A percentile compares a stretch with the other conserved stretches of the same genome.
Evolutionary conservation across 2,329 filamentous ascomycete genomes (phyloP).

Genomic region (Aspergillus quadricinctus): DNA sequence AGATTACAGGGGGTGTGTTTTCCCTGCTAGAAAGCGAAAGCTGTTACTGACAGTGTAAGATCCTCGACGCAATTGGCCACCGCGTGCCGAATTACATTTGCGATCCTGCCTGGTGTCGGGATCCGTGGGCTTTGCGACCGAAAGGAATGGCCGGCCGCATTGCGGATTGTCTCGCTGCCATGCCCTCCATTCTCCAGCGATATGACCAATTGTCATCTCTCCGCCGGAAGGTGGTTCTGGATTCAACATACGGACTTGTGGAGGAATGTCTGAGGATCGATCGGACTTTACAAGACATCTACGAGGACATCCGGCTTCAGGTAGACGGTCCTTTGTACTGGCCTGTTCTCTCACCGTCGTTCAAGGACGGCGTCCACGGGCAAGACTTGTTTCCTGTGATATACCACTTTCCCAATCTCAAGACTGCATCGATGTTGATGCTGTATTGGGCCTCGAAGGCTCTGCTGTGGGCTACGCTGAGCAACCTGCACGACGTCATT

Average conservation of each 20-base stretch:
- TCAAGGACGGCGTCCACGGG: constrained; percentile 5
- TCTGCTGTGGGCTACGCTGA: constrained; percentile 33
- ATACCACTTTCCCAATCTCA: constrained; percentile 26
- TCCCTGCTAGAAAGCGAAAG: neutral
- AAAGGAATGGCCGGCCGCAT: constrained; percentile 26
- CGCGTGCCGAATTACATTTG: constrained; percentile 24
- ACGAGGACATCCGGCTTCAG: constrained; percentile 17
- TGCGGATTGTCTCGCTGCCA: constrained; percentile 26
- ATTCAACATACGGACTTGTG: constrained; percentile 15
- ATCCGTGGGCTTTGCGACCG: constrained; percentile 23
- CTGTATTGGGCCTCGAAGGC: constrained; percentile 30
- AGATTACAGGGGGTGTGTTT: constrained; percentile 20
- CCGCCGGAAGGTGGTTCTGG: constrained; percentile 9
- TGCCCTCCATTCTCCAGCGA: constrained; percentile 21
- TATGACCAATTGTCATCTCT: constrained; percentile 12
- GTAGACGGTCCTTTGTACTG: constrained; percentile 26
- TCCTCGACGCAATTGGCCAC: constrained; percentile 23
- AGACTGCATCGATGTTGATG: constrained; percentile 24
- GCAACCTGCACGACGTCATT: constrained; percentile 26
- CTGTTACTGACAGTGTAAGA: constrained; percentile 16
- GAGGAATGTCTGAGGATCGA: constrained; percentile 28
- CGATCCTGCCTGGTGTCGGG: constrained; percentile 26
- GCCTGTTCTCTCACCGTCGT: constrained; percentile 19
- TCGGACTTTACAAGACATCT: constrained; percentile 19
- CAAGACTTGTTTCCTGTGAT: constrained; percentile 26